These are phyloP conservation scores for Cucumis cinereus DNA, from an alignment of 306 rosid species.

Conservation along the genomic window DNA sequence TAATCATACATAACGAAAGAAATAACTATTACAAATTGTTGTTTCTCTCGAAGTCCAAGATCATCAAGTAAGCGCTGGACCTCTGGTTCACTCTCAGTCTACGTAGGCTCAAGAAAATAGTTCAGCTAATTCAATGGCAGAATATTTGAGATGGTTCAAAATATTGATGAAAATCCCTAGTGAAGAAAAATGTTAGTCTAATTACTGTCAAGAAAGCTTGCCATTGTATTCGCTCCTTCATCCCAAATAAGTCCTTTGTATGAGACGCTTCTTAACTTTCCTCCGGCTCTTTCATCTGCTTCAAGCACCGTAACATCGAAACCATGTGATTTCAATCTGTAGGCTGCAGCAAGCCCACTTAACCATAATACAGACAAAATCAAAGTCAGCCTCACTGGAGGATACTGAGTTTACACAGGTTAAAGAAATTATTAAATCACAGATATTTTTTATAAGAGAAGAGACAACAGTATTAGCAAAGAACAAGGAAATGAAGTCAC, in stretches of 20 bases:
- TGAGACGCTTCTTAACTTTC: slow-evolving; percentile 71
- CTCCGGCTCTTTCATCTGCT: slow-evolving; percentile 79
- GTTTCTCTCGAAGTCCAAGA: slow-evolving; percentile 80
- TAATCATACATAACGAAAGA: neutral
- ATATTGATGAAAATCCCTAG: neutral
- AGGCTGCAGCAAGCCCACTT: slow-evolving; percentile 94
- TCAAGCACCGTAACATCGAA: slow-evolving; percentile 62
- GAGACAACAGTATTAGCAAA: neutral
- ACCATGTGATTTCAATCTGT: slow-evolving; percentile 78
- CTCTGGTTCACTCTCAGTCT: slow-evolving; percentile 72
- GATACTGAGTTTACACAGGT: neutral
- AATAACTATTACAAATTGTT: slow-evolving; percentile 59
- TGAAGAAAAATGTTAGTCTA: neutral
- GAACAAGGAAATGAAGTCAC: neutral
- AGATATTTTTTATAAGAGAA: neutral
- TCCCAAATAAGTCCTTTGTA: slow-evolving; percentile 75
- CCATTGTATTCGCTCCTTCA: slow-evolving; percentile 97
- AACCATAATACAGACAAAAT: slow-evolving; percentile 10
- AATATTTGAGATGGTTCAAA: neutral
- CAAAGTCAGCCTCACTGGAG: neutral
- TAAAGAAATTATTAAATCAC: neutral
- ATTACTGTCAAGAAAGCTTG: slow-evolving; percentile 14
- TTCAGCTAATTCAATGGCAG: neutral
- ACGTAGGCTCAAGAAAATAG: slow-evolving; percentile 19
- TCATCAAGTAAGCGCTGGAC: slow-evolving; percentile 54